These are phyloP conservation scores for Fomitiporia mediterranea DNA, from an alignment of 1,284 basidiomycete species.

Conservation along the genomic window DNA sequence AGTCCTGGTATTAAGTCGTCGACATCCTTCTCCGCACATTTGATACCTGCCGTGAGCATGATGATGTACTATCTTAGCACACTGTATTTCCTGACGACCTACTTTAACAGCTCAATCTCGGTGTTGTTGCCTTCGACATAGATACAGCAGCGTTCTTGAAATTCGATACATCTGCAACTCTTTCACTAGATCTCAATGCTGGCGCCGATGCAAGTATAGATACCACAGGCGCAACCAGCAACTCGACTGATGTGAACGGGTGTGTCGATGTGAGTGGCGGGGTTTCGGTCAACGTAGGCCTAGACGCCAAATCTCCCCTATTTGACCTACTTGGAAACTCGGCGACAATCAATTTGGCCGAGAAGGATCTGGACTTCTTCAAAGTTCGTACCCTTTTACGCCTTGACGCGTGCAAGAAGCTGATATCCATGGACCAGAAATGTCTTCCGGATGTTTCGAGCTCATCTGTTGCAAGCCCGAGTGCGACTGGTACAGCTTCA, in stretches of 20 bases:
- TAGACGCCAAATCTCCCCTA: not conserved
- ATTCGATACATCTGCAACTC: conserved; percentile 40
- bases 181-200: conserved; percentile 35
- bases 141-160: conserved; percentile 40
- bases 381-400: not conserved
- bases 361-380: conserved; percentile 17
- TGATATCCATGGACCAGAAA: not conserved
- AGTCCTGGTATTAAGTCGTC: conserved; percentile 36
- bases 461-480: not conserved
- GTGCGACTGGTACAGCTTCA: too few relatives aligned
- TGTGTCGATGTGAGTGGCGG: conserved; percentile 14
- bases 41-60: conserved; percentile 39
- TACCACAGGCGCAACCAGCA: conserved; percentile 2
- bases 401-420: too few relatives aligned
- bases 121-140: conserved; percentile 36
- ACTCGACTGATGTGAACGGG: conserved; percentile 3
- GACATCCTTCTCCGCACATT: conserved; percentile 41
- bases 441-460: not conserved
- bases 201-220: conserved; percentile 3
- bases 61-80: not conserved
- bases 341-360: not conserved
- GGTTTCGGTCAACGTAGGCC: conserved; percentile 10
- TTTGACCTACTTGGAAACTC: conserved; percentile 10
- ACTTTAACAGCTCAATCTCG: conserved; percentile 34
- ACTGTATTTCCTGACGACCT: not conserved